phyloP scores from a whole-genome alignment of 1,284 basidiomycete species.

The Pisolithus thermaeus region DNA sequence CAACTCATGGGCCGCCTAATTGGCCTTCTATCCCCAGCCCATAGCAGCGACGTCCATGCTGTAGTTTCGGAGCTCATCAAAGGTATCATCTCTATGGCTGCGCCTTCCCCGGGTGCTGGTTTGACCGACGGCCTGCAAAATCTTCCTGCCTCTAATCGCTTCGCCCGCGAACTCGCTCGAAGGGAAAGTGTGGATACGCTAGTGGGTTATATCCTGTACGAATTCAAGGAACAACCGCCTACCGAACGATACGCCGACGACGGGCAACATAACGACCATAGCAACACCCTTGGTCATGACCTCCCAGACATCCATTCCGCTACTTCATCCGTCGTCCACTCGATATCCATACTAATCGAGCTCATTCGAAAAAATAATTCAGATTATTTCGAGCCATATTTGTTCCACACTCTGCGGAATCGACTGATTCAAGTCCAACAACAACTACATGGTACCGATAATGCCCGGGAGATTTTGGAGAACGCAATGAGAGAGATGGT shows the following conservation, averaged over 20 bases:
- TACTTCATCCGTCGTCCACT: conserved; percentile 85
- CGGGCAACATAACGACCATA: conserved; percentile 9
- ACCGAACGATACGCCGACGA: conserved; percentile 12
- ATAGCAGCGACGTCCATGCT: conserved; percentile 77
- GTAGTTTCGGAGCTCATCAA: conserved; percentile 92
- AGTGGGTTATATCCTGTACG: conserved; percentile 75
- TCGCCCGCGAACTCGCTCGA: conserved; percentile 87
- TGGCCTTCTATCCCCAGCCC: conserved; percentile 75
- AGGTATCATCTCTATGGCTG: conserved; percentile 91
- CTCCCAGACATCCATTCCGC: conserved; percentile 70
- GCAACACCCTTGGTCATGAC: conserved; percentile 13
- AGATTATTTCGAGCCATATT: conserved; percentile 96
- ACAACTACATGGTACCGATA: conserved; percentile 49
- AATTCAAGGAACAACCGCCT: conserved; percentile 36
- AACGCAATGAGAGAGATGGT: conserved; percentile 83
- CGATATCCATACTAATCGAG: conserved; percentile 90
- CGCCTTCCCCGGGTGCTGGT: conserved; percentile 76
- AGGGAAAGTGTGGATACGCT: conserved; percentile 70
- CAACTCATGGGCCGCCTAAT: conserved; percentile 81
- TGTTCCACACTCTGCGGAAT: conserved; percentile 94
- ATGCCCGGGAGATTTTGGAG: conserved; percentile 69
- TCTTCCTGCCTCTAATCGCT: conserved; percentile 76
- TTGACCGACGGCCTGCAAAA: conserved; percentile 61
- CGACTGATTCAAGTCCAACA: conserved; percentile 85
- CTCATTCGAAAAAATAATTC: conserved; percentile 98